Base-by-base conservation (phyloP, 2,329 filamentous ascomycete genomes). In the Aspergillus quadricinctus region DNA sequence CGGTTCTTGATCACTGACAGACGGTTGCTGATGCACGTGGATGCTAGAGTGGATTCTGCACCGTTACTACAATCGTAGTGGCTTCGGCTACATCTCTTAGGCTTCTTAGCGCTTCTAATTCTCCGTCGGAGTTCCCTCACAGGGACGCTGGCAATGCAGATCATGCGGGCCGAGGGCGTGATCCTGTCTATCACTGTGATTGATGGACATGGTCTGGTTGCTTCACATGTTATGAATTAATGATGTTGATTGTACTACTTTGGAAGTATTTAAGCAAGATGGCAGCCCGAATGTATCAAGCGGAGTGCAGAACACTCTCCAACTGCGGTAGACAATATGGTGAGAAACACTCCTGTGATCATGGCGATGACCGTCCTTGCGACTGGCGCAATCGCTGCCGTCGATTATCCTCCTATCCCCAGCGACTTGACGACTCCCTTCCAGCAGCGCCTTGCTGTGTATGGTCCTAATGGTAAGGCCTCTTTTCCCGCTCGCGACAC, bases 371-470 rank as follows among this genome's bases (percentile, higher is more conserved):
- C 70, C 14, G 40, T 68, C 29, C 49, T 73, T 45, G 67, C 66
- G 40, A 61, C 55, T 3, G 51, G 64, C 49, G 66, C 59, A 23
- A 46, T 63, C 2, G 69, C 66, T 17, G 57, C 52, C 21, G 73
- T 69, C 3, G 75, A 71, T 53, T 80, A 76, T 60, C 81, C 81
- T 7, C 50, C 75, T 6, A 77, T 77, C 37, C 81, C 81, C 1
- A 45, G 61, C 1, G 81, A 84, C 60, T 57, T 77, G 68, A 79
- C 80, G 2, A 84, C 81, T 1, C 81, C 81, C 3, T 73, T 78
- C 19, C 81, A 83, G 65, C 80, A 83, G 64, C 79, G 81, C 4
- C 70, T 83, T 53, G 77, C 81, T 19, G 72, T 83, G 10, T 78
- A 78, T 48, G 80, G 78, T 1, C 74, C 77, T 0, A 77, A 78